These are phyloP conservation scores for Meyerozyma athensensis DNA, from an alignment of 1,139 yeast genomes.

Conservation along the genomic window DNA sequence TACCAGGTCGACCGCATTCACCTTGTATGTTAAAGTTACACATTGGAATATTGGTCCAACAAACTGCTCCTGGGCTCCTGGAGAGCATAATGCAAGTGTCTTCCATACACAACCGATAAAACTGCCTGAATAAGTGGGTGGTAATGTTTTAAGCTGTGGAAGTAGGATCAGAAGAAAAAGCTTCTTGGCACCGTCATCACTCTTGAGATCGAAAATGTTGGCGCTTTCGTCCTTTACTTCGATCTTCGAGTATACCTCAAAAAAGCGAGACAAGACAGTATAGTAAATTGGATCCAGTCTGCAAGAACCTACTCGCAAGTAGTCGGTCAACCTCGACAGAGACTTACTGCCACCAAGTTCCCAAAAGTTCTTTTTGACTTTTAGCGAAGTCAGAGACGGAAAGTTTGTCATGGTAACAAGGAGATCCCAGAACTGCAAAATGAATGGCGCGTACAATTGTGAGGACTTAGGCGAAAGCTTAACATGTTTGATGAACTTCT, in stretches of 20 bases:
- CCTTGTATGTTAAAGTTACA: no score
- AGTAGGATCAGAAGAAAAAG: conserved; percentile 15
- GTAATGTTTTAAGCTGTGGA: conserved; percentile 15
- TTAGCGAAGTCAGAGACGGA: conserved; percentile 12
- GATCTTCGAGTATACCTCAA: conserved; percentile 14
- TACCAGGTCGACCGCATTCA: no score
- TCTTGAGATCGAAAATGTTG: conserved; percentile 16
- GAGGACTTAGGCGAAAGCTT: conserved; percentile 29
- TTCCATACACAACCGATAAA: conserved; percentile 19
- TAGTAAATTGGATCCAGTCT: conserved; percentile 51
- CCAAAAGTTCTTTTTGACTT: conserved; percentile 48
- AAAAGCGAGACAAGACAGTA: conserved; percentile 19
- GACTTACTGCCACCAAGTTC: conserved; percentile 41
- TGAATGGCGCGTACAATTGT: conserved; percentile 35
- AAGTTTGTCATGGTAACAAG: conserved; percentile 38
- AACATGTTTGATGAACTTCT: conserved; percentile 48
- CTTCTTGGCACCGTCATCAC: conserved; percentile 15
- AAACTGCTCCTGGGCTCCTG: conserved; percentile 1
- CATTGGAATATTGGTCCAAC: not conserved
- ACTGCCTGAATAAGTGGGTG: conserved; percentile 17
- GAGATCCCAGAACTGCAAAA: conserved; percentile 48
- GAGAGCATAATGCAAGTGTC: conserved; percentile 12
- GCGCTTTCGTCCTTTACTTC: conserved; percentile 12
- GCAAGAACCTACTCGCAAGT: conserved; percentile 50
- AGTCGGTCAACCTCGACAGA: conserved; percentile 34